These are phyloP conservation scores for Cryphonectria japonica DNA, from an alignment of 2,329 filamentous ascomycete genomes.

Conservation along the genomic window DNA sequence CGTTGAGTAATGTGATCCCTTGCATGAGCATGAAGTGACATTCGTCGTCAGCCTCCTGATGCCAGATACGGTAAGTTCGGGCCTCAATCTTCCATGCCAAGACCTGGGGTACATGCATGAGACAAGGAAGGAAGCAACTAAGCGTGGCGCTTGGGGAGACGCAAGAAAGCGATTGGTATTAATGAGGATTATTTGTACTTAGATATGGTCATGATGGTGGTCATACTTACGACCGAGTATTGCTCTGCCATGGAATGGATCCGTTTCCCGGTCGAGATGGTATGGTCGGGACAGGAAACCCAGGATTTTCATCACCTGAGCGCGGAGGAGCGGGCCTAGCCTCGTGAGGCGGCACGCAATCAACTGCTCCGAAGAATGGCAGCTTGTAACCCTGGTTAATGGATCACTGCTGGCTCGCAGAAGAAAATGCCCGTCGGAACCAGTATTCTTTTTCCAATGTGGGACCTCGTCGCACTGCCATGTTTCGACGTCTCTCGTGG, in stretches of 20 bases:
- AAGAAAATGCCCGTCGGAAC: not conserved
- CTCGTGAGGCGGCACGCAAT: constrained; percentile 18
- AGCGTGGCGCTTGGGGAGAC: not conserved
- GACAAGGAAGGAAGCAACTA: not conserved
- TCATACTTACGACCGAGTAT: not conserved
- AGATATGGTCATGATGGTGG: not conserved
- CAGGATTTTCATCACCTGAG: not conserved
- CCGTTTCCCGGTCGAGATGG: not conserved
- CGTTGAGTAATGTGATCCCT: not conserved
- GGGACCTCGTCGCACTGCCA: not conserved
- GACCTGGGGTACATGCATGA: constrained; percentile 14
- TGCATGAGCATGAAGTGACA: not conserved
- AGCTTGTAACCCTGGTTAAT: not conserved
- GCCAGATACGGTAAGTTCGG: constrained; percentile 24
- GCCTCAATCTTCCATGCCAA: constrained; percentile 14
- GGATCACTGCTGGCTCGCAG: not conserved
- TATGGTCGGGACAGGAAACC: not conserved
- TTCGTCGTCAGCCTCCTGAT: constrained; percentile 1
- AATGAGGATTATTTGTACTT: too few species aligned
- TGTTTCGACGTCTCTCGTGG: not conserved
- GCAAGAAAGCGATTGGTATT: not conserved
- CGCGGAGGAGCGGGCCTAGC: constrained; percentile 12
- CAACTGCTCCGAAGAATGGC: constrained; percentile 15
- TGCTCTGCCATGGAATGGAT: not conserved
- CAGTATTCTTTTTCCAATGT: not conserved